These are phyloP conservation scores for Boletus rex-veris DNA, from an alignment of 768 basidiomycete species.

Conservation along the genomic window DNA sequence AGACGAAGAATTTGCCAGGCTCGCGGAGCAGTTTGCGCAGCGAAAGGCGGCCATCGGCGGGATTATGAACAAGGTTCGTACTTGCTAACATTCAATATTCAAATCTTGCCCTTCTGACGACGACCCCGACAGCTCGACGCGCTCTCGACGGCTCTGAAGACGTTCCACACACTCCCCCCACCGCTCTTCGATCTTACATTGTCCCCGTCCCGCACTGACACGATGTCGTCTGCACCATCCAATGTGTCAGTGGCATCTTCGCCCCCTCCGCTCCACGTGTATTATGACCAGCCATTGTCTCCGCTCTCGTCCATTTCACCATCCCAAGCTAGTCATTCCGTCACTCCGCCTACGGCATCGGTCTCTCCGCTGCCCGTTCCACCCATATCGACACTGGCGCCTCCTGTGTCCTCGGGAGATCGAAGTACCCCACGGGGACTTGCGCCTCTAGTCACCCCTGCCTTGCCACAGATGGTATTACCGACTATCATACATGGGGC, in stretches of 20 bases:
- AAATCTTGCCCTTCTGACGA: background rate
- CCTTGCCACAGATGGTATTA: constrained; percentile 7
- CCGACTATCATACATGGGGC: constrained; percentile 20
- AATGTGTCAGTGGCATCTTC: constrained; percentile 17
- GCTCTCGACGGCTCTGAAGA: constrained; percentile 35
- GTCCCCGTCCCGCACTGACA: constrained; percentile 26
- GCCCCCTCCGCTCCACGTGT: constrained; percentile 1
- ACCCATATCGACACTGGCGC: constrained; percentile 20
- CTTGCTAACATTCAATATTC: background rate
- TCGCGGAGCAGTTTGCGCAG: constrained; percentile 66
- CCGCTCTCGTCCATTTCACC: constrained; percentile 6
- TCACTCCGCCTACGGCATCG: background rate
- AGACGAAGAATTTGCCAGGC: constrained; percentile 65
- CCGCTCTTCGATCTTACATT: constrained; percentile 36
- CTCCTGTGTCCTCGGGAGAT: background rate
- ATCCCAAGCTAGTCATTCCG: background rate
- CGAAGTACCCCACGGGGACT: background rate
- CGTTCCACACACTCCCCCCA: constrained; percentile 43
- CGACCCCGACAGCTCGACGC: constrained; percentile 24
- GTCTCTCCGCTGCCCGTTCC: constrained; percentile 15
- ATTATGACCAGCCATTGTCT: constrained; percentile 3
- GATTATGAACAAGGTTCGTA: constrained; percentile 68
- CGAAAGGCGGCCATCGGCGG: constrained; percentile 64
- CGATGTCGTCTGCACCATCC: constrained; percentile 28
- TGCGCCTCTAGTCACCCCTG: constrained; percentile 5